These are phyloP conservation scores for Triticum dicoccoides DNA, from an alignment of 176 grass and related monocot species.

Conservation along the genomic window DNA sequence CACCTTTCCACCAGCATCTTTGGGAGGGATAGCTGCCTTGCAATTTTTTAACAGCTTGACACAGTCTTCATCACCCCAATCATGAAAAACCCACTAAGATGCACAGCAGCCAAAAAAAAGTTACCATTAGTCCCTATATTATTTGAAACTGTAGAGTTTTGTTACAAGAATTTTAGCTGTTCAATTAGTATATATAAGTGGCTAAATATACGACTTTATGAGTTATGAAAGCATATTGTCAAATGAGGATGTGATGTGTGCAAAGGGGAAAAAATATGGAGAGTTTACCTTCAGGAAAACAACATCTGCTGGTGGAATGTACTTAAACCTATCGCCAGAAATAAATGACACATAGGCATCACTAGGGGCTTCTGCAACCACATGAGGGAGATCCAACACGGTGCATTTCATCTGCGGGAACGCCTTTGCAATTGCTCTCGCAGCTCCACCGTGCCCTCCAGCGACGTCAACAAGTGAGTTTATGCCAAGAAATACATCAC, in stretches of 20 bases:
- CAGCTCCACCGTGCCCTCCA: too few species aligned
- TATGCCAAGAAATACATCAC: too few species aligned
- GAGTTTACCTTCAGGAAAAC: too few species aligned
- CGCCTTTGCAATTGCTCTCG: too few species aligned
- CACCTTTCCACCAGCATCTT: conserved; percentile 39
- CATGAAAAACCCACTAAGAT: conserved; percentile 42
- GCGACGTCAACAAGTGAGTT: too few species aligned
- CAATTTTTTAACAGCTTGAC: conserved; percentile 34
- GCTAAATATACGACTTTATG: background rate
- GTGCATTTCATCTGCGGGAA: too few species aligned
- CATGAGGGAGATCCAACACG: too few species aligned
- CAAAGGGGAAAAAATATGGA: background rate
- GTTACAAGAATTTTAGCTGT: background rate
- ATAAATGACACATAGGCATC: too few species aligned
- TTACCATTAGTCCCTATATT: background rate
- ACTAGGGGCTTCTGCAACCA: too few species aligned
- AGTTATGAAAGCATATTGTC: background rate
- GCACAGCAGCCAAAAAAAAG: background rate
- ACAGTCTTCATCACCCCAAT: conserved; percentile 31
- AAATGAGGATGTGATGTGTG: background rate
- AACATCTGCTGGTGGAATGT: too few species aligned
- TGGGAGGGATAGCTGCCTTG: conserved; percentile 30
- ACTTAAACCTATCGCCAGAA: too few species aligned
- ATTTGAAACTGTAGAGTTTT: background rate
- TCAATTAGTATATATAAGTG: background rate